Evolutionary conservation across 441 rosid species (phyloP).

Genomic region (Pelargonium cotyledonis): DNA sequence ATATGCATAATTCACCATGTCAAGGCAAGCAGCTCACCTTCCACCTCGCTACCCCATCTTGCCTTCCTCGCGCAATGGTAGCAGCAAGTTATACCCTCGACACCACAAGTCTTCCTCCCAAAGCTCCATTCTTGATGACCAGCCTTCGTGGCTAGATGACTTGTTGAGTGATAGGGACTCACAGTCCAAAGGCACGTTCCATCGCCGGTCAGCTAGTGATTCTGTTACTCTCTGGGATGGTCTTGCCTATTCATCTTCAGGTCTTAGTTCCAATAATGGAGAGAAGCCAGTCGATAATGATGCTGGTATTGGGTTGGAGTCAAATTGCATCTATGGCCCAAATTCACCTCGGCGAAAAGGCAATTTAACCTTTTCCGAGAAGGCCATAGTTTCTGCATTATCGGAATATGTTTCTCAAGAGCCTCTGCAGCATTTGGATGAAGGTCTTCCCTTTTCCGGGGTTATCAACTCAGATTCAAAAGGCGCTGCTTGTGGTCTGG

Average conservation of each 20-base stretch:
- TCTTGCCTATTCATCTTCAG: slow-evolving; percentile 32
- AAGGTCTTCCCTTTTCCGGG: slow-evolving; percentile 34
- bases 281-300: slow-evolving; percentile 27
- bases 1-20: slow-evolving; percentile 32
- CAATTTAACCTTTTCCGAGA: slow-evolving; percentile 38
- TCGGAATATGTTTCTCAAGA: slow-evolving; percentile 46
- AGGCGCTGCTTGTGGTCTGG: slow-evolving; percentile 27
- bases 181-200: slow-evolving; percentile 32
- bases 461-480: slow-evolving; percentile 17
- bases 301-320: slow-evolving; percentile 40
- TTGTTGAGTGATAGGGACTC: slow-evolving; percentile 40
- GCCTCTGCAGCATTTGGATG: slow-evolving; percentile 34
- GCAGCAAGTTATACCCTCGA: slow-evolving; percentile 23
- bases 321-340: slow-evolving; percentile 65
- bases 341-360: slow-evolving; percentile 61
- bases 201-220: slow-evolving; percentile 63
- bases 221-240: slow-evolving; percentile 50
- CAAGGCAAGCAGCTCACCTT: slow-evolving; percentile 52
- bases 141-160: slow-evolving; percentile 64
- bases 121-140: slow-evolving; percentile 43
- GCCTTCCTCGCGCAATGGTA: slow-evolving; percentile 19
- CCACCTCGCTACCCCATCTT: slow-evolving; percentile 64
- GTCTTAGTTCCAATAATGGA: slow-evolving; percentile 29
- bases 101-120: slow-evolving; percentile 46
- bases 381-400: slow-evolving; percentile 55